A percentile compares a stretch with the other conserved stretches of the same genome.
These are phyloP conservation scores for Fonsecaea multimorphosa DNA, from an alignment of 2,329 filamentous ascomycete species.

Conservation along the genomic window DNA sequence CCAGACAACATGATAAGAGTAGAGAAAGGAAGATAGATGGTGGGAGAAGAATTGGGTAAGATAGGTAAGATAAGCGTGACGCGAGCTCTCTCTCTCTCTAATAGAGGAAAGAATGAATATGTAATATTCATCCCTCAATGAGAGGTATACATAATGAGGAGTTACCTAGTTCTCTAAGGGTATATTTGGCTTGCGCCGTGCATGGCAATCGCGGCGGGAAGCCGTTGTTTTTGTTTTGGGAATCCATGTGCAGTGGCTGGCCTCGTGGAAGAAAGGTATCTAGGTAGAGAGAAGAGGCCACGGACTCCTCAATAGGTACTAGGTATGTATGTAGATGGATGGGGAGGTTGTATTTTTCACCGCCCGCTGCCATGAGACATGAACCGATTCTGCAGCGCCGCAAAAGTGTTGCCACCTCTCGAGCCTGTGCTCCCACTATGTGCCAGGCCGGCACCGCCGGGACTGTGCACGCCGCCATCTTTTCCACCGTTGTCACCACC, in stretches of 20 bases:
- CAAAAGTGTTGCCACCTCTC: conserved; percentile 31
- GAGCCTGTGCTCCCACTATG: conserved; percentile 45
- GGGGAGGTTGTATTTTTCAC: neutral
- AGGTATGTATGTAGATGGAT: no score
- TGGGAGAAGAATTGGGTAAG: neutral
- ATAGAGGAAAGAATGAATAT: no score
- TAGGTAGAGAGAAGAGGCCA: no score
- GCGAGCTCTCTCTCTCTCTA: no score
- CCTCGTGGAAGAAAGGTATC: neutral
- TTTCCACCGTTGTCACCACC: conserved; percentile 17
- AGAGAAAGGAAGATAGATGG: neutral
- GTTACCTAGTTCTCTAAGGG: no score
- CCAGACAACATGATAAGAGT: no score
- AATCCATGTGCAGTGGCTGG: no score
- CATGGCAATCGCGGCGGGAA: neutral
- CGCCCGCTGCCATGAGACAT: conserved; percentile 34
- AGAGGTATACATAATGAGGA: no score
- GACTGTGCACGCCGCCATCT: conserved; percentile 54
- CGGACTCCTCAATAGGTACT: neutral
- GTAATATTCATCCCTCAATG: no score
- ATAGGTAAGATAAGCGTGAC: no score
- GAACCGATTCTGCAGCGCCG: conserved; percentile 38
- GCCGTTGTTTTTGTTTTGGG: no score
- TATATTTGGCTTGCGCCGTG: no score
- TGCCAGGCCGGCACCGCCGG: conserved; percentile 1